Evolutionary conservation across 805 yeast species (phyloP).

Genomic region (Groenewaldozyma salmanticensis): DNA sequence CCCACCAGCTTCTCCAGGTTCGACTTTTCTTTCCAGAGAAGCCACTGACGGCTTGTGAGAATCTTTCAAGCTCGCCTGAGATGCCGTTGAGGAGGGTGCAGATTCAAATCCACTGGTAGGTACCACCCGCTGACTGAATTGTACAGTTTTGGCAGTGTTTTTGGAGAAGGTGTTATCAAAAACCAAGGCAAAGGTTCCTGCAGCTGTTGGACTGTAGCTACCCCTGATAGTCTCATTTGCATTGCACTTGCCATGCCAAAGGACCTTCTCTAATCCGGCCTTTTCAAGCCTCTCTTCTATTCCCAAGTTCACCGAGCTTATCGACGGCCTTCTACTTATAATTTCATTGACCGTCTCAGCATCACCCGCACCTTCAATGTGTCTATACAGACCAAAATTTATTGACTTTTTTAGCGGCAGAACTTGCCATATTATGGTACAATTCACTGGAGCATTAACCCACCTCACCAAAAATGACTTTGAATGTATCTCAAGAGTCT

Average conservation of each 20-base stretch:
- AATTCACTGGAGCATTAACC: constrained; percentile 67
- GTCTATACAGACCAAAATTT: constrained; percentile 25
- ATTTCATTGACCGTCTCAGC: constrained; percentile 1
- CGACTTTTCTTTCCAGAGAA: background rate
- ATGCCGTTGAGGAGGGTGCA: background rate
- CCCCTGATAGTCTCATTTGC: constrained; percentile 60
- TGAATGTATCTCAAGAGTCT: constrained; percentile 81
- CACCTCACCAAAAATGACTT: constrained; percentile 86
- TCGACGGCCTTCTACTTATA: constrained; percentile 5
- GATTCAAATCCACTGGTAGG: no score
- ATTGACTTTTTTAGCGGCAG: constrained; percentile 66
- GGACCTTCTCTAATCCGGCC: constrained; percentile 41
- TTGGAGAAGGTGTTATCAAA: constrained; percentile 89
- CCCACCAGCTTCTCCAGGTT: background rate
- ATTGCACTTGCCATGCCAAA: constrained; percentile 46
- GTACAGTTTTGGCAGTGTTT: constrained; percentile 69
- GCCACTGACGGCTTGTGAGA: background rate
- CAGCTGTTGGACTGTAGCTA: constrained; percentile 40
- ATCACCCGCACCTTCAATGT: constrained; percentile 5
- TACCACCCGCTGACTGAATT: constrained; percentile 44
- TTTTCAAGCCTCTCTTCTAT: constrained; percentile 43
- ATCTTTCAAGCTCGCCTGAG: background rate
- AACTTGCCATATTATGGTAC: constrained; percentile 65
- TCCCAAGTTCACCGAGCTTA: constrained; percentile 5
- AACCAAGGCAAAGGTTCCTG: constrained; percentile 73